Evolutionary conservation across 2,329 filamentous ascomycete species (phyloP).

Genomic region (Aureobasidium subglaciale): DNA sequence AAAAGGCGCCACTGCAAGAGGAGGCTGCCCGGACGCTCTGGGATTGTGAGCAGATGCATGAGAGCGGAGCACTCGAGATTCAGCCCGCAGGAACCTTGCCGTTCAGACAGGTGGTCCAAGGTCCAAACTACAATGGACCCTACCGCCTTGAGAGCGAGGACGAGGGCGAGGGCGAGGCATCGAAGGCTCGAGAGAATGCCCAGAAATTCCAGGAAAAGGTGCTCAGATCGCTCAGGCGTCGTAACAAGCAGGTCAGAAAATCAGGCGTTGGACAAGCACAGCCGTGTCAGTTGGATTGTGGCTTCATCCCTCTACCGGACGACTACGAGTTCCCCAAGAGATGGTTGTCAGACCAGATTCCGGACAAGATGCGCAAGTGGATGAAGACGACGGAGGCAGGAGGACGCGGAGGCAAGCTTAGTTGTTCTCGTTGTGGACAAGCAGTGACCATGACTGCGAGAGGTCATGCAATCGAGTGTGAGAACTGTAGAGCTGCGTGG

Average conservation of each 20-base stretch:
- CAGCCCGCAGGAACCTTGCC: slow-evolving; percentile 37
- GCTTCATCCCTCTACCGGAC: slow-evolving; percentile 28
- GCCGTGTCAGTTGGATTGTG: slow-evolving; percentile 25
- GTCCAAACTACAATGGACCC: slow-evolving; percentile 29
- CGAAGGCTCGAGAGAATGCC: not conserved
- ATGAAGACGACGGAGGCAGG: too few species aligned
- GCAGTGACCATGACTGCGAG: slow-evolving; percentile 19
- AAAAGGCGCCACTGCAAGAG: slow-evolving; percentile 1
- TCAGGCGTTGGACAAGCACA: slow-evolving; percentile 20
- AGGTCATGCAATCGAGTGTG: slow-evolving; percentile 25
- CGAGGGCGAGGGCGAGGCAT: not conserved
- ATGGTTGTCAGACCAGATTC: slow-evolving; percentile 39
- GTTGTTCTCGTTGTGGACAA: slow-evolving; percentile 35
- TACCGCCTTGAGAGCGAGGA: not conserved
- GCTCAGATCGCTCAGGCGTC: slow-evolving; percentile 12
- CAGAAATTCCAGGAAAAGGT: not conserved
- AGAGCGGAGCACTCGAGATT: slow-evolving; percentile 28
- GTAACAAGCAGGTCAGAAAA: slow-evolving; percentile 3
- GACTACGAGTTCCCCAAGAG: slow-evolving; percentile 19
- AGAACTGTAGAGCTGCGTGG: slow-evolving; percentile 29
- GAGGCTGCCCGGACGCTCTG: slow-evolving; percentile 15
- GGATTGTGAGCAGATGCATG: slow-evolving; percentile 25
- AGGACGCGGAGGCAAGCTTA: not conserved
- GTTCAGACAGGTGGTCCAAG: slow-evolving; percentile 40
- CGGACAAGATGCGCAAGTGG: slow-evolving; percentile 27